Evolutionary conservation across 1,284 basidiomycete genomes (phyloP).

Genomic region (Anthracocystis setariae): DNA sequence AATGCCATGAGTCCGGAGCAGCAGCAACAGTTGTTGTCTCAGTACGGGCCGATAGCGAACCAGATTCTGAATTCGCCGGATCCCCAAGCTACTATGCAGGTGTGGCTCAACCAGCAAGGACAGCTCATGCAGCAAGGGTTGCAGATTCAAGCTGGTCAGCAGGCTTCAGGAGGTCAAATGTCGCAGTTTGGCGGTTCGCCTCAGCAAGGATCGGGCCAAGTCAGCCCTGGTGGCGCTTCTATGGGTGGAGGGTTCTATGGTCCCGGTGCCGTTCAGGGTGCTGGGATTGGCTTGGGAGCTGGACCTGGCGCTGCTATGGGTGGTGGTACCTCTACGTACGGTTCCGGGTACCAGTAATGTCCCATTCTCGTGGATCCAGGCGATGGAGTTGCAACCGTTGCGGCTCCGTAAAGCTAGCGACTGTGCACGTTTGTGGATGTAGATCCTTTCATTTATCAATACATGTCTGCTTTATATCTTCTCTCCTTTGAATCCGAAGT

Average conservation of each 20-base stretch:
- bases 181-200: neutral
- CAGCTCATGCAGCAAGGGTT: conserved; percentile 5
- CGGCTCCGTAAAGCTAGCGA: no score
- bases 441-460: no score
- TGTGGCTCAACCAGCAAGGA: conserved; percentile 14
- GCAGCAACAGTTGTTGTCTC: conserved; percentile 31
- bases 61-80: conserved; percentile 33
- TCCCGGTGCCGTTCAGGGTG: neutral
- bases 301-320: no score
- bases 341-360: no score
- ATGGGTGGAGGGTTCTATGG: conserved; percentile 2
- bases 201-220: neutral
- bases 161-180: neutral
- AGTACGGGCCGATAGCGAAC: conserved; percentile 21
- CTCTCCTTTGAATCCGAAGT: no score
- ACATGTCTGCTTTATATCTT: no score
- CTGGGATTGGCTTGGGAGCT: neutral
- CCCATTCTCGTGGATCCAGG: no score
- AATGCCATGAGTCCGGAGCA: conserved; percentile 27
- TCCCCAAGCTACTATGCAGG: conserved; percentile 27
- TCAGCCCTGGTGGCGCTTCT: neutral
- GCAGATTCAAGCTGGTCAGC: neutral
- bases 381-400: no score
- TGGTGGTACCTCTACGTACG: neutral
- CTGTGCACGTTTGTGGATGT: no score